Conservation (phyloP, 352 stramenopile species). For the Globisporangium iwayamae region DNA sequence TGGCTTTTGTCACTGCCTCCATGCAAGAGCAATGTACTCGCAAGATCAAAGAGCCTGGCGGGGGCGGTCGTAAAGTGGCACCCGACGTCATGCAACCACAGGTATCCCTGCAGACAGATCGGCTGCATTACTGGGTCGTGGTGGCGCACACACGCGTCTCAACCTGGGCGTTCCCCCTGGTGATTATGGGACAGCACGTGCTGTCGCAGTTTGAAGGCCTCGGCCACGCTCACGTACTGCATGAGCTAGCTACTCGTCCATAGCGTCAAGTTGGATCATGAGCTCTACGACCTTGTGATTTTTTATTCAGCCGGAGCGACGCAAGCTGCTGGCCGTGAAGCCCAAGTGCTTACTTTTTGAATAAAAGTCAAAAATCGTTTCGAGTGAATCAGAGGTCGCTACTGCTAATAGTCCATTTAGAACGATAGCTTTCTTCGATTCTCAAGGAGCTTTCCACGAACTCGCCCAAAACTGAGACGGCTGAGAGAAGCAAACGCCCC, state of each 20-base stretch:
- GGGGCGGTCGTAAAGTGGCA: slow-evolving; percentile 14
- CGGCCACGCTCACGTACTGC: slow-evolving; percentile 66
- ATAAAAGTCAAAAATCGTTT: too few species aligned
- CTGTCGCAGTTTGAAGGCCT: slow-evolving; percentile 71
- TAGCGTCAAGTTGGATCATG: slow-evolving; percentile 80
- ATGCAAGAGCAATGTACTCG: slow-evolving; percentile 29
- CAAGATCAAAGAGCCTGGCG: slow-evolving; percentile 33
- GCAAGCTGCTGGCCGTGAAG: slow-evolving; percentile 55
- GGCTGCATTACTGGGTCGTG: slow-evolving; percentile 54
- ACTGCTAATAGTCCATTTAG: too few species aligned
- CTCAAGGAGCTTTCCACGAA: background rate
- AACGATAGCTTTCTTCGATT: background rate
- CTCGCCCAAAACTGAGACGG: background rate
- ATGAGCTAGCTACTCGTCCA: slow-evolving; percentile 65
- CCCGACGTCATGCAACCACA: slow-evolving; percentile 39
- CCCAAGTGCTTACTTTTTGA: slow-evolving; percentile 10
- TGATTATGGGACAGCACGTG: slow-evolving; percentile 58
- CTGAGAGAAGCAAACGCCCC: too few species aligned
- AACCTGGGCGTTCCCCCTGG: slow-evolving; percentile 25
- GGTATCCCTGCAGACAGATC: slow-evolving; percentile 52
- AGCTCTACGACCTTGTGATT: slow-evolving; percentile 60
- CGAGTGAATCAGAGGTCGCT: too few species aligned
- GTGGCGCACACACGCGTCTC: slow-evolving; percentile 46
- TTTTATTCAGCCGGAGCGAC: too few species aligned
- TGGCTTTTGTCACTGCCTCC: slow-evolving; percentile 10